These are phyloP conservation scores for Aspergillus melleus DNA, from an alignment of 2,329 filamentous ascomycete genomes.

Conservation along the genomic window DNA sequence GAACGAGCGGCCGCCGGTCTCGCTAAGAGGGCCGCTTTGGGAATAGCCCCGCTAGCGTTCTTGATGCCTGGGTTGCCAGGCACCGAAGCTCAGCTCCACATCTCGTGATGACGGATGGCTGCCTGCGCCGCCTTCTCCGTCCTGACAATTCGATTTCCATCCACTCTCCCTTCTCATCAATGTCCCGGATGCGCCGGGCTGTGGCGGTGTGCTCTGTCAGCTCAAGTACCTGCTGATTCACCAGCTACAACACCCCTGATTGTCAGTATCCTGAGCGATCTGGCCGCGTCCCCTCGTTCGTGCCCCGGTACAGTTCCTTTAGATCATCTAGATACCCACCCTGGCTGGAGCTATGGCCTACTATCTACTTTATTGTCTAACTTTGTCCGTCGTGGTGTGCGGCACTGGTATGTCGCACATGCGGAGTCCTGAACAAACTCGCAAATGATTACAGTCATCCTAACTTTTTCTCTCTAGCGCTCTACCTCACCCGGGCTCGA, in stretches of 20 bases:
- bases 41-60: constrained; percentile 24
- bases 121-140: neutral
- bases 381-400: constrained; percentile 68
- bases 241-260: neutral
- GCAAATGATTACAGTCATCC: neutral
- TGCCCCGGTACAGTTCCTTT: neutral
- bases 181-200: constrained; percentile 8
- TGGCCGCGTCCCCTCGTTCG: neutral
- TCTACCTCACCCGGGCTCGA: constrained; percentile 76
- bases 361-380: constrained; percentile 74
- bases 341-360: constrained; percentile 61
- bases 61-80: neutral
- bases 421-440: neutral
- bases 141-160: neutral
- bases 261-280: neutral
- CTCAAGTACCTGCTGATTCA: constrained; percentile 1
- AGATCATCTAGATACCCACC: neutral
- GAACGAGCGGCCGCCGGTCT: constrained; percentile 29
- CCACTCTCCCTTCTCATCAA: constrained; percentile 6
- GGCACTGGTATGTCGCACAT: constrained; percentile 61
- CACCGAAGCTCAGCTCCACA: neutral
- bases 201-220: constrained; percentile 13
- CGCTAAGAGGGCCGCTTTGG: constrained; percentile 41
- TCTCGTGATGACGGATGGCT: neutral
- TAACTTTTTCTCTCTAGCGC: constrained; percentile 46